Evolutionary conservation across 2,329 filamentous ascomycete genomes (phyloP).

Genomic region (Colletotrichum sublineola): DNA sequence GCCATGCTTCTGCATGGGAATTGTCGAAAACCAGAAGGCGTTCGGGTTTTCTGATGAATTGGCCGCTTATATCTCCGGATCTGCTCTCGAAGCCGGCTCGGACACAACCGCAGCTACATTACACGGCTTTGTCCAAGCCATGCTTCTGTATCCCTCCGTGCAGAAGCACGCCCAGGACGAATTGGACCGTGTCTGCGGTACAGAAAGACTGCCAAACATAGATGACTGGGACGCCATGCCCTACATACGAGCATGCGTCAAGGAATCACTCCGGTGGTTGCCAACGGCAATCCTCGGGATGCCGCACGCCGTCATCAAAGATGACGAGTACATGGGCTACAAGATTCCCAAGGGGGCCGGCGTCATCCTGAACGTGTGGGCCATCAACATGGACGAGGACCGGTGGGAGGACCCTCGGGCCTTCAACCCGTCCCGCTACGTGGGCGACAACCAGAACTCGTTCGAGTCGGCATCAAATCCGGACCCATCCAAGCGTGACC

Average conservation of each 20-base stretch:
- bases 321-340: conserved; percentile 40
- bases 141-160: conserved; percentile 57
- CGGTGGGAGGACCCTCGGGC: conserved; percentile 55
- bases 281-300: conserved; percentile 55
- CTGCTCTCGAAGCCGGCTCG: conserved; percentile 56
- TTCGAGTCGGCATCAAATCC: conserved; percentile 44
- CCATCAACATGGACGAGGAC: conserved; percentile 60
- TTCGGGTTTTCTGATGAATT: conserved; percentile 49
- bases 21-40: conserved; percentile 44
- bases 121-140: conserved; percentile 60
- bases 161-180: conserved; percentile 57
- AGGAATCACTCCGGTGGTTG: conserved; percentile 62
- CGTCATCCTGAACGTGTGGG: conserved; percentile 49
- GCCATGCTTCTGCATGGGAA: conserved; percentile 48
- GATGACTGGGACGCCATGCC: conserved; percentile 59
- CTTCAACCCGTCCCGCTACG: conserved; percentile 59
- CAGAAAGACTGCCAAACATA: conserved; percentile 56
- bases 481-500: conserved; percentile 53
- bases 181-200: conserved; percentile 59
- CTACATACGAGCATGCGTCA: conserved; percentile 61
- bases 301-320: conserved; percentile 52
- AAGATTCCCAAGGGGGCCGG: conserved; percentile 34
- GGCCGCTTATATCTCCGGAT: conserved; percentile 52
- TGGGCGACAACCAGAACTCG: conserved; percentile 44
- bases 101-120: conserved; percentile 60